Conservation (phyloP, 495 filamentous ascomycete species). For the Rusavskia elegans region DNA sequence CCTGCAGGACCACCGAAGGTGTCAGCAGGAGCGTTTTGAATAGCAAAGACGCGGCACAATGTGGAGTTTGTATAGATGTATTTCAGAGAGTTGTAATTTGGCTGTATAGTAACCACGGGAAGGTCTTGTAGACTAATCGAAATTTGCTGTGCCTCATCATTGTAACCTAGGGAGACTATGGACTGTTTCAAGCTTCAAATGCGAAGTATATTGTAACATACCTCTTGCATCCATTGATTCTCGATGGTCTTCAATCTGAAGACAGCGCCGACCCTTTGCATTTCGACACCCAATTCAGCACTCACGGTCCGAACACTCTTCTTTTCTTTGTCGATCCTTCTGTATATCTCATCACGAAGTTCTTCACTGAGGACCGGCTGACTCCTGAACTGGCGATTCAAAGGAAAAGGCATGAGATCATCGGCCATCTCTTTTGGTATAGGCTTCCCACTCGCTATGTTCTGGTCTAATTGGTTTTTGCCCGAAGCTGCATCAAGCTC, state of each 20-base stretch:
- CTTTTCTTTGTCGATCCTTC: slow-evolving; percentile 43
- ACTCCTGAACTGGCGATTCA: slow-evolving; percentile 55
- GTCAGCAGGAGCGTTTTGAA: slow-evolving; percentile 3
- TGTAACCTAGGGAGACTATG: slow-evolving; percentile 9
- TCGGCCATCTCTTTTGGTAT: slow-evolving; percentile 20
- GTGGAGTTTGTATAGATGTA: not conserved
- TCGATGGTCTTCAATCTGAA: slow-evolving; percentile 79
- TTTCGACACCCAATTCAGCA: slow-evolving; percentile 60
- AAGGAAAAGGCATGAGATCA: slow-evolving; percentile 50
- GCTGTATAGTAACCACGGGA: slow-evolving; percentile 29
- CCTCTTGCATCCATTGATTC: slow-evolving; percentile 57
- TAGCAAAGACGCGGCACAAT: not conserved
- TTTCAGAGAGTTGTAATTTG: slow-evolving; percentile 33
- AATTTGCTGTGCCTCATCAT: slow-evolving; percentile 61
- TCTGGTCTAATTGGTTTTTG: slow-evolving; percentile 7
- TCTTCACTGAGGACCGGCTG: slow-evolving; percentile 62
- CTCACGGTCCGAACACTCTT: slow-evolving; percentile 64
- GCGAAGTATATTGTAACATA: slow-evolving; percentile 30
- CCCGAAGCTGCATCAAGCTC: not conserved
- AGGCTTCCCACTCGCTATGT: slow-evolving; percentile 4
- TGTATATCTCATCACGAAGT: slow-evolving; percentile 60
- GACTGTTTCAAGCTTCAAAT: slow-evolving; percentile 1
- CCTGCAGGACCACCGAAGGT: slow-evolving; percentile 31
- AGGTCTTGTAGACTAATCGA: slow-evolving; percentile 99
- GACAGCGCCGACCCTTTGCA: slow-evolving; percentile 77